Conservation (phyloP, 345 rosid species). For the Hevea brasiliensis region DNA sequence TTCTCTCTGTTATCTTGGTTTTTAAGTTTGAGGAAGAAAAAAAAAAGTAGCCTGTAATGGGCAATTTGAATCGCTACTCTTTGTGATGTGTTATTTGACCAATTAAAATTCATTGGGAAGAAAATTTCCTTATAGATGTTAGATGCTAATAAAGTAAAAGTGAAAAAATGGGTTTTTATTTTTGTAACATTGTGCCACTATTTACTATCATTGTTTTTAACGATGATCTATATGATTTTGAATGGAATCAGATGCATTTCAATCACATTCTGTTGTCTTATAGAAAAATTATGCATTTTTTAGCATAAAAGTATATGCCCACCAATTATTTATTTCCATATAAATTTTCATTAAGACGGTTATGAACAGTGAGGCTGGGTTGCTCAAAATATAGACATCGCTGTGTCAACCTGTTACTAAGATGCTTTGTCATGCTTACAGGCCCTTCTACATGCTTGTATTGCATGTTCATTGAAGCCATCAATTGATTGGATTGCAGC, state of each 20-base stretch:
- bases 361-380: background rate
- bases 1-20: background rate
- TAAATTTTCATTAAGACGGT: background rate
- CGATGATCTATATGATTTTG: conserved; percentile 1
- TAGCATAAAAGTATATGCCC: background rate
- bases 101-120: background rate
- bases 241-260: background rate
- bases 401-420: background rate
- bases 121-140: background rate
- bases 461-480: conserved; percentile 35
- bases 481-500: conserved; percentile 42
- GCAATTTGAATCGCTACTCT: background rate
- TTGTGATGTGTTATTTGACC: background rate
- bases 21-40: conserved; percentile 3
- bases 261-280: background rate
- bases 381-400: conserved; percentile 11
- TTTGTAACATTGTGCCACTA: background rate
- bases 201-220: background rate
- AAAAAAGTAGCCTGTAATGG: background rate
- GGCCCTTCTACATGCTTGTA: conserved; percentile 41
- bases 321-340: background rate
- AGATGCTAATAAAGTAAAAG: background rate
- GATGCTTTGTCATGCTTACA: conserved; percentile 12
- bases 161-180: background rate
- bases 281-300: background rate